Evolutionary conservation across 306 rosid species (phyloP).

Genomic region (Vigna angularis): DNA sequence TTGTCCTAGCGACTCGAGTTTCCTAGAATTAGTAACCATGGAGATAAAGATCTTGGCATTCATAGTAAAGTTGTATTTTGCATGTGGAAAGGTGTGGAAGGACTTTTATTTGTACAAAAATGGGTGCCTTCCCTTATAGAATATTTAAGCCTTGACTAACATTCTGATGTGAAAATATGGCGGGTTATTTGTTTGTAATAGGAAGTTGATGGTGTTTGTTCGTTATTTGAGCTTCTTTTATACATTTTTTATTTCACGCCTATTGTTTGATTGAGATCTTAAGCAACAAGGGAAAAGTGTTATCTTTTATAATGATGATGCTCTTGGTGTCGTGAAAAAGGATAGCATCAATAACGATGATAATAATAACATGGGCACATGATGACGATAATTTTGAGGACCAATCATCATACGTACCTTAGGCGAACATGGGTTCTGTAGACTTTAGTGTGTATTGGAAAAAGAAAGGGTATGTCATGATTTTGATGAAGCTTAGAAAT

Average conservation of each 20-base stretch:
- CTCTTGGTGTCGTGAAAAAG: background rate
- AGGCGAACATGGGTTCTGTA: too few species aligned
- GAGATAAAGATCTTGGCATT: slow-evolving; percentile 11
- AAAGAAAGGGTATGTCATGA: too few species aligned
- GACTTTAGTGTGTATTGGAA: too few species aligned
- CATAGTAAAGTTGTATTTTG: background rate
- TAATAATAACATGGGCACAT: background rate
- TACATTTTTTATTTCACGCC: background rate
- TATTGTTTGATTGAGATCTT: background rate
- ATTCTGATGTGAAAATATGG: too few species aligned
- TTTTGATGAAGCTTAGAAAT: too few species aligned
- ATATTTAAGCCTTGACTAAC: too few species aligned
- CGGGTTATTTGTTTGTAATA: too few species aligned
- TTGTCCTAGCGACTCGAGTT: background rate
- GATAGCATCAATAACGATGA: background rate
- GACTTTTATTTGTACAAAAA: too few species aligned
- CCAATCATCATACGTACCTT: background rate
- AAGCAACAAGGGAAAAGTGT: background rate
- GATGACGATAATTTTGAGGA: background rate
- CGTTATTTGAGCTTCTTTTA: background rate
- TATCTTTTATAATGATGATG: background rate
- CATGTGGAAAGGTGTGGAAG: background rate
- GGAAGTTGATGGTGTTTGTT: too few species aligned
- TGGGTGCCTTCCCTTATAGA: too few species aligned
- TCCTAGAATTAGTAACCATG: background rate